Evolutionary conservation across 345 rosid species (phyloP).

Genomic region (Physaria fendleri): DNA sequence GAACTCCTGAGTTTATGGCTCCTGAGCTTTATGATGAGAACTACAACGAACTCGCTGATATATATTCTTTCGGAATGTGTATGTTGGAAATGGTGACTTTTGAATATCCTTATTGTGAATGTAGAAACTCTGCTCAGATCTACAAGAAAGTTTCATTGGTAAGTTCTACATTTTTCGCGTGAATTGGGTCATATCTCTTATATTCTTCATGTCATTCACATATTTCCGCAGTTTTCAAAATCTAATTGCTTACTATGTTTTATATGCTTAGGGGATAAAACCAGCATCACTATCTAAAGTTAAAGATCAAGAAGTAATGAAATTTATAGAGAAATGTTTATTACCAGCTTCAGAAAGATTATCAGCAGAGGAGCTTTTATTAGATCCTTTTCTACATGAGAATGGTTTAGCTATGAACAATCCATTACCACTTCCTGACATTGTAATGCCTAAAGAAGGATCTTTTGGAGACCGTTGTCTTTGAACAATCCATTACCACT

Average conservation of each 20-base stretch:
- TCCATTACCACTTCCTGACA: conserved; percentile 48
- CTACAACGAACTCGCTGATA: conserved; percentile 72
- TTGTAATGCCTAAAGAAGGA: conserved; percentile 52
- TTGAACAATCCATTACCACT: conserved; percentile 42
- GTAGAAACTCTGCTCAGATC: conserved; percentile 75
- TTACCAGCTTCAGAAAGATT: conserved; percentile 67
- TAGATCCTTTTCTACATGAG: conserved; percentile 61
- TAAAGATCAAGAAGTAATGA: conserved; percentile 56
- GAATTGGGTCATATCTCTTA: no score
- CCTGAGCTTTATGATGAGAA: conserved; percentile 80
- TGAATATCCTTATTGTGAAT: conserved; percentile 76
- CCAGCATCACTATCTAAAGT: conserved; percentile 71
- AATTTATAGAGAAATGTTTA: conserved; percentile 80
- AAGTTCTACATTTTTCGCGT: conserved; percentile 31
- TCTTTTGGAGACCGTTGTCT: conserved; percentile 59
- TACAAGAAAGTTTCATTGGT: conserved; percentile 82
- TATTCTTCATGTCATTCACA: no score
- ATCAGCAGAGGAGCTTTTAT: conserved; percentile 68
- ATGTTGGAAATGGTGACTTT: conserved; percentile 80
- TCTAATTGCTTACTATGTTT: no score
- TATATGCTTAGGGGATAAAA: conserved; percentile 53
- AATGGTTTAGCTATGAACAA: conserved; percentile 39
- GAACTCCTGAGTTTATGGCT: conserved; percentile 89
- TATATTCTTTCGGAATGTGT: conserved; percentile 85
- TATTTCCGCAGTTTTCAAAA: no score